phyloP scores from a whole-genome alignment of 2,329 filamentous ascomycete species.

The Laburnicola sp. region DNA sequence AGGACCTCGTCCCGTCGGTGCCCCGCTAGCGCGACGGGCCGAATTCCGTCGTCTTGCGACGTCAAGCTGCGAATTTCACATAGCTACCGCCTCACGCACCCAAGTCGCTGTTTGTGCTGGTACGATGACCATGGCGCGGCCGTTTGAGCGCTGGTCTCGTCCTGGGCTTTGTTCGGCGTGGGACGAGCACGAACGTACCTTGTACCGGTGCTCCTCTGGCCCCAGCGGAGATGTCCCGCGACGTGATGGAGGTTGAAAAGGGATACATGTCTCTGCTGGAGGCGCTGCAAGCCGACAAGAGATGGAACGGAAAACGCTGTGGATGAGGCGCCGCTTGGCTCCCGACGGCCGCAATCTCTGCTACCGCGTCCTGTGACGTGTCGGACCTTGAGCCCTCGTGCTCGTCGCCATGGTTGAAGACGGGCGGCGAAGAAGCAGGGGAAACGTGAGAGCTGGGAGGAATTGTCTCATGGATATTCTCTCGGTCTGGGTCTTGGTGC shows the following conservation, averaged over 20 bases:
- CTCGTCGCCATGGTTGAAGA: constrained; percentile 1
- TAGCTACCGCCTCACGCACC: background rate
- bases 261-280: constrained; percentile 36
- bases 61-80: too few relatives aligned
- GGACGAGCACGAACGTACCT: constrained; percentile 5
- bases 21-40: constrained; percentile 10
- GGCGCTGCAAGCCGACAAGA: constrained; percentile 34
- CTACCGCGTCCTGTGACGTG: background rate
- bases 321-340: background rate
- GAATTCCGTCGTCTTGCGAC: too few relatives aligned
- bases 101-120: too few relatives aligned
- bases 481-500: constrained; percentile 9
- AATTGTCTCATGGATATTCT: constrained; percentile 1
- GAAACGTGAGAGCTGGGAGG: background rate
- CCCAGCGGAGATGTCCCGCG: constrained; percentile 21
- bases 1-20: constrained; percentile 9
- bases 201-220: background rate
- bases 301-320: constrained; percentile 30
- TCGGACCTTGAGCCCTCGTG: background rate
- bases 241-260: constrained; percentile 32
- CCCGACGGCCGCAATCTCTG: background rate
- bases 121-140: too few relatives aligned
- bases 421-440: background rate
- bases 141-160: too few relatives aligned
- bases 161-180: too few relatives aligned